phyloP scores from a whole-genome alignment of 495 filamentous ascomycete species.

The Penicillium subrubescens region DNA sequence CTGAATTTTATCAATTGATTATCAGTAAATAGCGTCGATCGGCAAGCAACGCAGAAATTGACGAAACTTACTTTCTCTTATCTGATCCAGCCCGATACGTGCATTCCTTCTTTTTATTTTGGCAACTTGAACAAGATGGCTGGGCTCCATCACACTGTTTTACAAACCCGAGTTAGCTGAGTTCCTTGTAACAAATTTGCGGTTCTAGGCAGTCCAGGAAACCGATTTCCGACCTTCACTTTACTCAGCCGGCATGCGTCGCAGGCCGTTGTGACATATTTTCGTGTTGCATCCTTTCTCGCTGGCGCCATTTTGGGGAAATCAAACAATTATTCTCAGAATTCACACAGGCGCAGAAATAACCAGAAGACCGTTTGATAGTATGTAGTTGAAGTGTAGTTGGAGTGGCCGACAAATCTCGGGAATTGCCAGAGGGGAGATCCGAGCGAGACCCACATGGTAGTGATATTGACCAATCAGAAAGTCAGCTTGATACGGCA shows the following conservation, averaged over 20 bases:
- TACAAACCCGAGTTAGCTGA: not conserved
- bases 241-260: slow-evolving; percentile 15
- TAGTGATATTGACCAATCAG: not conserved
- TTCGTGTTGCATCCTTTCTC: not conserved
- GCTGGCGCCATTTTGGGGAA: not conserved
- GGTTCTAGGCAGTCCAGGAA: not conserved
- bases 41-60: not conserved
- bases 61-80: slow-evolving; percentile 8
- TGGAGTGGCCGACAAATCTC: not conserved
- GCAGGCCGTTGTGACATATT: slow-evolving; percentile 18
- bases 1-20: not conserved
- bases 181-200: not conserved
- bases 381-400: not conserved
- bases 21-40: not conserved
- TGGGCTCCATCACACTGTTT: slow-evolving; percentile 15
- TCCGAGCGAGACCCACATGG: not conserved
- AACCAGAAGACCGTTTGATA: not conserved
- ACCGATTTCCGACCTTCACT: slow-evolving; percentile 17
- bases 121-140: slow-evolving; percentile 12
- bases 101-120: slow-evolving; percentile 15
- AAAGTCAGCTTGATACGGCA: not conserved
- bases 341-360: not conserved
- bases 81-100: slow-evolving; percentile 5
- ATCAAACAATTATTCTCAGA: not conserved
- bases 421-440: not conserved